These are phyloP conservation scores for Colletotrichum nymphaeae DNA, from an alignment of 2,329 filamentous ascomycete genomes.

Conservation along the genomic window DNA sequence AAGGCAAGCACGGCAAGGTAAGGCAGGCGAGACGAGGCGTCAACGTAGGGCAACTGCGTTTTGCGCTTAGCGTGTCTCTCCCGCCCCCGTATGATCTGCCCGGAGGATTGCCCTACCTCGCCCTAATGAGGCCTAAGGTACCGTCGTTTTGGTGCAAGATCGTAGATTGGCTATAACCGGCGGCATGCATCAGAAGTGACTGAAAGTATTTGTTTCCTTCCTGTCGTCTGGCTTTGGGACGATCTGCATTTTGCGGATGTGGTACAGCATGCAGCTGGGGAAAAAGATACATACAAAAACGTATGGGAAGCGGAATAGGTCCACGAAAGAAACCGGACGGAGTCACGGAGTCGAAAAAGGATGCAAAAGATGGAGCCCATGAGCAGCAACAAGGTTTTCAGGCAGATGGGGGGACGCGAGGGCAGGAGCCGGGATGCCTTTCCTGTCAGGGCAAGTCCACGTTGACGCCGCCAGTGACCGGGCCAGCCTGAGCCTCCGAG, in stretches of 20 bases:
- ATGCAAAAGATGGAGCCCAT: neutral
- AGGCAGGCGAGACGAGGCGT: conserved; percentile 6
- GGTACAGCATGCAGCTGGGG: no score
- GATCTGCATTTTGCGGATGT: neutral
- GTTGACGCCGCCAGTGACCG: neutral
- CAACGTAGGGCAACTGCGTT: conserved; percentile 12
- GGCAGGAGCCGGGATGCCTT: conserved; percentile 13
- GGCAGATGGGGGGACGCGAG: conserved; percentile 22
- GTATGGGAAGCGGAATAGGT: neutral
- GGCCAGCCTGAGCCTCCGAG: neutral
- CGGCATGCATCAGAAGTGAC: neutral
- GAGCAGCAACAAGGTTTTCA: conserved; percentile 31
- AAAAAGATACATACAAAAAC: neutral
- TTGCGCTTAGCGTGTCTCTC: conserved; percentile 25
- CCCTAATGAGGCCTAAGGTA: neutral
- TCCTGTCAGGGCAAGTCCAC: conserved; percentile 18
- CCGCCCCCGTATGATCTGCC: conserved; percentile 33
- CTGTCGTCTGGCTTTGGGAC: neutral
- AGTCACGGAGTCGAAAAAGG: neutral
- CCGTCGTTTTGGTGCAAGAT: conserved; percentile 2
- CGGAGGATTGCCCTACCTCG: conserved; percentile 19
- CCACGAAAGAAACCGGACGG: neutral
- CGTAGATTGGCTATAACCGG: neutral
- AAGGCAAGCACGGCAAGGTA: conserved; percentile 10
- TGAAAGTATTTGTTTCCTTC: neutral